Conservation (phyloP, 805 yeast genomes). For the Starmerella stellata region DNA sequence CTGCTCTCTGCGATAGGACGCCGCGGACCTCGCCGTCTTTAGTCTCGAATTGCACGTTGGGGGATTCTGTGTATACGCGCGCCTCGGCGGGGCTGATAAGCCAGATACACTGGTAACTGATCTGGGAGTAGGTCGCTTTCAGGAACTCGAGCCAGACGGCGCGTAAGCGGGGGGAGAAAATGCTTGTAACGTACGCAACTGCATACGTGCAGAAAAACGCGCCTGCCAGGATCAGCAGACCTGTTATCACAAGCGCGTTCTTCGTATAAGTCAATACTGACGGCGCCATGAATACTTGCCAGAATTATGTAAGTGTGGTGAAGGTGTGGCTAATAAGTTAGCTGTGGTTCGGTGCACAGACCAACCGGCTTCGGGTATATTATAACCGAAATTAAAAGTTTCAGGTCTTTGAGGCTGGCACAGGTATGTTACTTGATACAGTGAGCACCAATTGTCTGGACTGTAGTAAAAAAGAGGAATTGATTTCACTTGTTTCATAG, state of each 20-base stretch:
- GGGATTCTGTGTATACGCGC: conserved; percentile 8
- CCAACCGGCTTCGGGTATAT: no score
- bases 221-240: neutral
- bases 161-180: conserved; percentile 6
- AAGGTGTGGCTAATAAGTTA: no score
- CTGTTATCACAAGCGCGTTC: neutral
- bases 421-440: no score
- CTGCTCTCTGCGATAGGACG: conserved; percentile 32
- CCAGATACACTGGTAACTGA: conserved; percentile 5
- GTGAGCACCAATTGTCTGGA: no score
- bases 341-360: no score
- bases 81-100: conserved; percentile 9
- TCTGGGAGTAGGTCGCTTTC: conserved; percentile 13
- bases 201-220: neutral
- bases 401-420: no score
- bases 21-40: conserved; percentile 9
- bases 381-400: no score
- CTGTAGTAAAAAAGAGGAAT: no score
- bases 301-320: no score
- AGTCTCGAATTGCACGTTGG: neutral
- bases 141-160: conserved; percentile 14
- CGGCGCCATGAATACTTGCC: no score
- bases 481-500: no score
- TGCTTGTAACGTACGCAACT: neutral
- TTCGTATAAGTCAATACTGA: no score